Base-by-base conservation (phyloP, 2,329 filamentous ascomycete species). In the Tricladium varicosporioides region DNA sequence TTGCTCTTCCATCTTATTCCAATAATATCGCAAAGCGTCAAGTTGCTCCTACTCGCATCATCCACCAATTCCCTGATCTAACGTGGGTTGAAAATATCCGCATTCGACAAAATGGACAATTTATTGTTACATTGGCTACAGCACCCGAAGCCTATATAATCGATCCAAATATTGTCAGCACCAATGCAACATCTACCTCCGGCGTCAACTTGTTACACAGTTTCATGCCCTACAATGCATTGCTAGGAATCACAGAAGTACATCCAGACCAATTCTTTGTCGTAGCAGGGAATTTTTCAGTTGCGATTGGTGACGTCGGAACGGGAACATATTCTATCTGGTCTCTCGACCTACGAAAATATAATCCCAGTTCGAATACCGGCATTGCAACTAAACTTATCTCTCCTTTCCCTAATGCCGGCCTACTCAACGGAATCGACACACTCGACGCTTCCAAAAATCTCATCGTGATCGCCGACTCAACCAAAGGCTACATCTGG, bases 201-300 rank as follows among this genome's bases (percentile, higher is more conserved):
- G 56, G 36, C 8, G 45, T 54, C 7, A 62, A 43, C 8, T 52
- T 63, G 5, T 14, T 65, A 31, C 51, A 60, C 31, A 45, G 13
- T 16, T 65, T 67, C 49, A 3, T 58, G 0, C 49, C 58, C 9
- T 54, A 60, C 5, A 51, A 54, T 5, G 66, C 67, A 14, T 51
- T 74, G 10, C 58, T 71, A 2, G 73, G 73, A 1, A 73, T 76
- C n/a, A 69, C 71, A 5, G 71, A 75, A 60, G 58, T 70, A 2
- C n/a, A 32, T 8, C 56, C 53, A 10, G 68, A 75, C 32, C 44
- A 52, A 5, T 66, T 62, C 52, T 64, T 62, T 43, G 2, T 62
- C 15, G 60, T 71, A 16, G 74, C 69, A 53, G 42, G 49, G 2
- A 60, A 63, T 31, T 60, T 63, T 40, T 51, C 60, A 10, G 22